phyloP scores from a whole-genome alignment of 305 asterid species.

The Fraxinus velutina region DNA sequence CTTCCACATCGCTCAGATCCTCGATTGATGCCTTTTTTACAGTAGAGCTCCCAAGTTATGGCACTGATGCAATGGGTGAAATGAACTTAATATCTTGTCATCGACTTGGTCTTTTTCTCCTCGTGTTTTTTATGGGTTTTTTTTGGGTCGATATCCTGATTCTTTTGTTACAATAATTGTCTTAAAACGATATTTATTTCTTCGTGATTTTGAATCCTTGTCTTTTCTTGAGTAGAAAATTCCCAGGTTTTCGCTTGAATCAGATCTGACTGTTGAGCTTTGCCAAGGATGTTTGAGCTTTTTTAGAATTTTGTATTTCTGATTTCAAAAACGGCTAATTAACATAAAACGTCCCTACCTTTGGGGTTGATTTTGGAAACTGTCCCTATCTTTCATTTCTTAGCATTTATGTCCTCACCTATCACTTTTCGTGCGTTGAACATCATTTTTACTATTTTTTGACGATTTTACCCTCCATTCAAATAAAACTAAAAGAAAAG shows the following conservation, averaged over 20 bases:
- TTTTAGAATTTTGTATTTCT: neutral
- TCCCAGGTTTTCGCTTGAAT: neutral
- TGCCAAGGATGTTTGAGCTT: neutral
- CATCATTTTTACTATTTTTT: no score
- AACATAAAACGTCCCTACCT: no score
- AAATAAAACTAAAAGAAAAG: no score
- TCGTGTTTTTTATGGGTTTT: constrained; percentile 35
- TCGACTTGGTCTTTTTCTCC: constrained; percentile 47
- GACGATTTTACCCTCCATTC: no score
- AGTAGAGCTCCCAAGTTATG: constrained; percentile 51
- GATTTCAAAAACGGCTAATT: neutral
- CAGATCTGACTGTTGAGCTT: neutral
- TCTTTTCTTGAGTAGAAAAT: neutral
- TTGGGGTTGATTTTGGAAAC: no score
- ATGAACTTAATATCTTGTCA: constrained; percentile 22
- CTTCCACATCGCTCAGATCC: no score
- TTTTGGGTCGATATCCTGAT: constrained; percentile 39
- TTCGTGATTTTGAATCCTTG: neutral
- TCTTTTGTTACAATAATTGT: constrained; percentile 19
- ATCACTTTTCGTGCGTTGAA: no score
- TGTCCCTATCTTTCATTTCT: no score
- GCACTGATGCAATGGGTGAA: constrained; percentile 10
- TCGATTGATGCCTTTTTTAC: constrained; percentile 37
- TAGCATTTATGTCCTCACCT: no score
- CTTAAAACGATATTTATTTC: neutral